Base-by-base conservation (phyloP, 257 asterid species). In the Eustoma russellianum region DNA sequence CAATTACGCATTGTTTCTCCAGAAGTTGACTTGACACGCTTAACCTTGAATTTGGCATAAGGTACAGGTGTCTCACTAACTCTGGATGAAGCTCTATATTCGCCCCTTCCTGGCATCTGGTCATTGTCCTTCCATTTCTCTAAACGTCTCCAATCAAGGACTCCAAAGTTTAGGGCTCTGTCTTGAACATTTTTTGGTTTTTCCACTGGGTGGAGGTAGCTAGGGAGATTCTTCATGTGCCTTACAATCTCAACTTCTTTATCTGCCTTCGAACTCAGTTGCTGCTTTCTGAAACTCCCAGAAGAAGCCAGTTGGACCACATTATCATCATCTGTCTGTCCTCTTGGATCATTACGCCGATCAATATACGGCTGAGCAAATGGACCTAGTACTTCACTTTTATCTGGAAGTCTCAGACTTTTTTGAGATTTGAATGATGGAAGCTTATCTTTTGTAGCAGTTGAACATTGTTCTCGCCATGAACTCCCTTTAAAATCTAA, bases 221-320 rank as follows among this genome's bases (percentile, higher is more conserved):
- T 60, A 55, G 97, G 99, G 68, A 88, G 66, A 62, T 81, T 85
- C 8, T 95, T 88, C 99, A 92, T 92, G 80, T 92, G 82, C 74
- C 71, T 81, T 61, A 92, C 81, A 40, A 92, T 91, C 77, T 92
- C 99, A 11, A 79, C 85, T 48, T 77, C 91, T 56, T 73, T 74
- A 52, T 58, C 59, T 41, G 43, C 52, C 57, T 50, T 64, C 50
- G 63, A 63, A 50, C 59, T 67, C 18, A 35, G 55, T 54, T 11
- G 64, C 35, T 64, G 65, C 56, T 67, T 80, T 43, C 55, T 68
- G 60, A 49, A 61, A 66, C 53, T 66, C 58, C 56, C 66, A 3
- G 81, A 75, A 56, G 74, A 58, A 46, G 60, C 68, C 44, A 61
- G 62, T 52, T 50, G 70, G 56, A 63, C 13, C 49, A 49, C 71